Evolutionary conservation across 177 flowering plant species (phyloP), one percentile per base, ranked within the genome.

Genomic region (Vitis hybrid): DNA sequence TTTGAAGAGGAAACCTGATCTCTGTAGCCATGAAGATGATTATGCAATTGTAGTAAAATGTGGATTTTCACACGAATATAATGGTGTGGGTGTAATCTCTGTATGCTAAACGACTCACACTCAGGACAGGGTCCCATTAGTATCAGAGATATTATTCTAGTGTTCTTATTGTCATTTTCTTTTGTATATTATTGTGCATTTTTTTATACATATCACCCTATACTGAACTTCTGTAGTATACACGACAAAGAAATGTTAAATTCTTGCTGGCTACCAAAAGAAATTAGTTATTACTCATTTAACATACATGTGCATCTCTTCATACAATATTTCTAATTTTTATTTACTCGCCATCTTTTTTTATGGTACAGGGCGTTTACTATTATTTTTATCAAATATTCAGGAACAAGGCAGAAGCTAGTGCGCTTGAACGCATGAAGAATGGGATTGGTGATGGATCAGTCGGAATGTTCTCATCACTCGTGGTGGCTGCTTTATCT

Each of bases 321-420:
- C 47, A 38, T 38, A 38, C 0, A 28, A 53, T 54, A 68, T 69
- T 59, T 74, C 56, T 78, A 67, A 60, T 63, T 71, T 67, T 82
- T 74, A 66, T 73, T 19, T 76, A 20, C 54, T 67, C 47, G 33
- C 66, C 8, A 55, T 75, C 80, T 75, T 82, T 73, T 81, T 75
- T 82, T 73, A 75, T 83, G 81, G 73, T 77, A 82, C 93, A 95
- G 99, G 99, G 99, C 84, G 98, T 93, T 83, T 95, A 95, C 81
- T 95, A 95, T 83, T 95, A 93, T 88, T 95, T 95, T 88, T 95
- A 95, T 88, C 97, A 93, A 91, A 82, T 95, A 85, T 90, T 95
- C 82, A 89, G 99, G 89, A 84, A 77, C 75, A 89, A 80, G 64
- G 98, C 92, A 74, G 97, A 91, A 82, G 85, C 80, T 73, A 64